Base-by-base conservation (phyloP, 2,329 filamentous ascomycete species). In the Didymella arachidicola region DNA sequence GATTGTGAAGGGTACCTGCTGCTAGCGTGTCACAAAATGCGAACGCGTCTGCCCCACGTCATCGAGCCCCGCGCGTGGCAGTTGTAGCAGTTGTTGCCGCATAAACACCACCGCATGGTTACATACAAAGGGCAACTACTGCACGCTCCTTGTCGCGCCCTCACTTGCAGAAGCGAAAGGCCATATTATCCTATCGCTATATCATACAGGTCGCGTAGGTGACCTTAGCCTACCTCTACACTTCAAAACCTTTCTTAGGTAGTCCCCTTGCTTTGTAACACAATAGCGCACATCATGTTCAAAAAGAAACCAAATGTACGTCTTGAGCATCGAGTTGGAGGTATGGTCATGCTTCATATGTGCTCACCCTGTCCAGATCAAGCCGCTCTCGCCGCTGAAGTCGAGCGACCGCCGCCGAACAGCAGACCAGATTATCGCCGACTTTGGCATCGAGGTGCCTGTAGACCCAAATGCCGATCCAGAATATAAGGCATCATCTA, bases 371-470 rank as follows among this genome's bases (percentile, higher is more conserved):
- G 18, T n/a, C 47, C 49, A 87, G 82, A 85, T 90, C 79, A 90
- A 90, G 78, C 85, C 87, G 18, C 79, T 88, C 12, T 82, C 87
- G 4, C 86, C 88, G 39, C 77, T 90, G 51, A 84, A 88, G 53
- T 89, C 87, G 5, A 89, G 87, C 2, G 88, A 90, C 68, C 83
- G 88, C 59, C 82, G 88, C 58, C 87, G 85, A 66, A 84, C 87
- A 34, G 87, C 87, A 48, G 87, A 89, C 68, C 83, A 87, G 64
- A 88, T 90, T 66, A 89, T 90, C 69, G 75, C 81, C 62, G 84
- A 87, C 66, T 88, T 87, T 69, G 76, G 80, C 34, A 80, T 88
- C 59, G 70, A 80, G 38, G 69, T 84, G 1, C 81, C 82, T 7
- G 68, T 67, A 12, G 65, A 75, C 42, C 55, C 73, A 32, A 70